Conservation (phyloP, 305 asterid species). For the Solanum hybrid region DNA sequence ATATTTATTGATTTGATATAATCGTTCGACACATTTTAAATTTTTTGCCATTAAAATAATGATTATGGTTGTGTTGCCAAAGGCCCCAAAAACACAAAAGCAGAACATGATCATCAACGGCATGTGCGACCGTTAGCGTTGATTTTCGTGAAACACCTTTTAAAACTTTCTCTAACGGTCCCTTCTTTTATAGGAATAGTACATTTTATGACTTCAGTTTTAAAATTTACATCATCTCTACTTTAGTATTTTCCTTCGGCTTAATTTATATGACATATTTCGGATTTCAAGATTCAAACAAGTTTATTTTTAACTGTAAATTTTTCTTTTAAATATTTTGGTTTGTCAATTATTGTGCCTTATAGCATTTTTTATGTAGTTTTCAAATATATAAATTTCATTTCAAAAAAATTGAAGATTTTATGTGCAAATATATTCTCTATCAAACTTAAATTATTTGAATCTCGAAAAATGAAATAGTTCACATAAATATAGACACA, state of each 20-base stretch:
- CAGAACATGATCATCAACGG: background rate
- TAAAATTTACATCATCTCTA: background rate
- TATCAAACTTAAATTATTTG: too few relatives aligned
- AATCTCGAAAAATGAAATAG: too few relatives aligned
- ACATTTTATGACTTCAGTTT: background rate
- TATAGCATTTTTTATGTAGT: too few relatives aligned
- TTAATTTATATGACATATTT: too few relatives aligned
- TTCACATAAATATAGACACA: too few relatives aligned
- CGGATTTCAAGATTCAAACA: too few relatives aligned
- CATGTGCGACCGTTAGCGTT: background rate
- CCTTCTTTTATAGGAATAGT: background rate
- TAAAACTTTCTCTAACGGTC: background rate
- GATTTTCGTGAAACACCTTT: background rate
- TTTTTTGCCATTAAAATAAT: background rate
- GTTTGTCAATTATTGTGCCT: too few relatives aligned
- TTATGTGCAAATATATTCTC: too few relatives aligned
- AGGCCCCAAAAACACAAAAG: background rate
- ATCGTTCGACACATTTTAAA: background rate
- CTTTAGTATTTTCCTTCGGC: background rate
- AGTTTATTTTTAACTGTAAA: too few relatives aligned
- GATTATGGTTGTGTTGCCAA: background rate
- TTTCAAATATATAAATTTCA: too few relatives aligned
- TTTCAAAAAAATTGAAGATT: too few relatives aligned
- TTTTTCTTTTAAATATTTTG: too few relatives aligned
- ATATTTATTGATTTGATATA: background rate